Conservation (phyloP, 2,329 filamentous ascomycete species). For the Penicillium sp. region DNA sequence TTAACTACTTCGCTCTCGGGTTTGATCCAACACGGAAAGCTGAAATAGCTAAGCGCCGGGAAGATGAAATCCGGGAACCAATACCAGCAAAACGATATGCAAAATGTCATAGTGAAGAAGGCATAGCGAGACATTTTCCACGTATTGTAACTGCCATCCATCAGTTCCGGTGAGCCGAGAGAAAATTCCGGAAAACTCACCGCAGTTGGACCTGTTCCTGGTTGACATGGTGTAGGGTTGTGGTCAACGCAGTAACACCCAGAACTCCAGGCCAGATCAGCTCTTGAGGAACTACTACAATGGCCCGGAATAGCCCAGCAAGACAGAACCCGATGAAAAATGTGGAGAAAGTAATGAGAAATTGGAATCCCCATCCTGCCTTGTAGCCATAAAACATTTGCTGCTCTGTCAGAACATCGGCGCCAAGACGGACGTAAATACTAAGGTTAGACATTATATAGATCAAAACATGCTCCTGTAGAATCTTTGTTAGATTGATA, state of each 20-base stretch:
- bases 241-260: constrained; percentile 61
- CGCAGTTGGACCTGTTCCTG: constrained; percentile 43
- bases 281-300: constrained; percentile 52
- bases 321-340: constrained; percentile 59
- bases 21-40: constrained; percentile 29
- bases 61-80: constrained; percentile 32
- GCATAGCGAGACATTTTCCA: constrained; percentile 36
- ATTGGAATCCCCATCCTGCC: constrained; percentile 26
- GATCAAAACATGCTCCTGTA: constrained; percentile 24
- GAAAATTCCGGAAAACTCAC: constrained; percentile 17
- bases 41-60: constrained; percentile 29
- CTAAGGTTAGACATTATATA: constrained; percentile 31
- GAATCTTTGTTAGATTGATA: background rate
- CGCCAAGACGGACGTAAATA: constrained; percentile 25
- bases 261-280: constrained; percentile 59
- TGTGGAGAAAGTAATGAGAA: constrained; percentile 60
- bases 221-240: constrained; percentile 63
- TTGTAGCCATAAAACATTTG: constrained; percentile 26
- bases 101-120: constrained; percentile 21
- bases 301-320: constrained; percentile 61
- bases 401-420: constrained; percentile 27
- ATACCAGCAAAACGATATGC: constrained; percentile 26
- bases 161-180: constrained; percentile 35
- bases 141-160: constrained; percentile 34
- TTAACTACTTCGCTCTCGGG: constrained; percentile 26